Base-by-base conservation (phyloP, 768 basidiomycete genomes). In the Nidularia pulvinata region DNA sequence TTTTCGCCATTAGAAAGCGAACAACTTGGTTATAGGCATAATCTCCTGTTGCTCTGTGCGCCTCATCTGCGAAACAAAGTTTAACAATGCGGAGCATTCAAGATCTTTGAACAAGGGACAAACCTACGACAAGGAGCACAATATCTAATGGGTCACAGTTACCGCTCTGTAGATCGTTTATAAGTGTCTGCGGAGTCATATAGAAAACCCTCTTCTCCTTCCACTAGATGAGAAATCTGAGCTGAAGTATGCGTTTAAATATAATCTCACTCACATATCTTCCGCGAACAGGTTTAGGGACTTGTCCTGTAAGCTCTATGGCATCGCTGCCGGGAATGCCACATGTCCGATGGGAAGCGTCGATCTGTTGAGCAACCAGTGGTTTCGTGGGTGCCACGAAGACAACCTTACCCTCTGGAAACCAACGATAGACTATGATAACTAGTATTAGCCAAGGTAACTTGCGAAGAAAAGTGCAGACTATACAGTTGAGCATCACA, bases 371-470 rank as follows among this genome's bases (percentile, higher is more conserved):
- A 4, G 92, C 85, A 25, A 99, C 97, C 5, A 99, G 81, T 4
- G 97, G 97, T 63, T 95, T 96, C 2, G 97, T 95, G 1, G 96
- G 96, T 0, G 96, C 96, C 46, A 98, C 85, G 63, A 99, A 99
- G 33, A 98, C 80, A 13, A 98, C 88, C 61, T 93, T 95, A 14
- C 93, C 92, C 46, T 88, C 79, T 0, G 95, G 93, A 66, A 91
- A 96, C 94, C 94, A 96, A 35, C 91, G 86, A 61, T 94, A 96
- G 65, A 82, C 93, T 94, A 56, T 16, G 39, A 19, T 19, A 19
- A 19, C 19, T 19, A 56, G 46, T 19, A 33, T 25, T 52, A 10
- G 10, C 56, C 60, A 46, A 57, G 33, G 39, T 52, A 44, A 19
- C 37, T 36, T 32, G 53, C 30, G 22, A 14, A 37, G 19, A 50